A percentile compares a stretch with the other conserved stretches of the same genome.
Conservation (phyloP, 805 yeast species). For the Candida oleophila region DNA sequence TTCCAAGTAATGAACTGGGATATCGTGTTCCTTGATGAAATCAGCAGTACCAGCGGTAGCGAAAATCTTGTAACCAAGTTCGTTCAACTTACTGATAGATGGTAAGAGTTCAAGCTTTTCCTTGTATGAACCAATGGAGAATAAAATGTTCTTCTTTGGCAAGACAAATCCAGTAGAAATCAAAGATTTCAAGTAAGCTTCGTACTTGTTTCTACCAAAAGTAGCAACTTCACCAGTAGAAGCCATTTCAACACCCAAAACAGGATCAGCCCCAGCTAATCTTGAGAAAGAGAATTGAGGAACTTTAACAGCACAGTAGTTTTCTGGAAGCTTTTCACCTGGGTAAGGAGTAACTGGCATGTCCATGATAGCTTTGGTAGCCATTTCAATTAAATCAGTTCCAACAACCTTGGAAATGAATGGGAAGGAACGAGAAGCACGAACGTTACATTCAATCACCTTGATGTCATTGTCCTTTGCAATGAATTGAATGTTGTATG, state of each 20-base stretch:
- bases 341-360: constrained; percentile 89
- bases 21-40: constrained; percentile 89
- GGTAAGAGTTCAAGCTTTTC: constrained; percentile 95
- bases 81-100: constrained; percentile 72
- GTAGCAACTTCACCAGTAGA: constrained; percentile 99
- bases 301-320: constrained; percentile 93
- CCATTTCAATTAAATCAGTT: constrained; percentile 94
- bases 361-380: constrained; percentile 93
- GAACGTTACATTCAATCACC: constrained; percentile 97
- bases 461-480: constrained; percentile 94
- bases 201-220: constrained; percentile 93
- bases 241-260: constrained; percentile 98
- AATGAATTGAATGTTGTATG: constrained; percentile 94
- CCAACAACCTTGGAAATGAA: constrained; percentile 97
- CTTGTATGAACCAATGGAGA: constrained; percentile 94
- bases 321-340: constrained; percentile 80
- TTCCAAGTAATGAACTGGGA: constrained; percentile 94
- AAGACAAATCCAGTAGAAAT: constrained; percentile 92
- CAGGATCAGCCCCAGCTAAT: constrained; percentile 96
- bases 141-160: constrained; percentile 90
- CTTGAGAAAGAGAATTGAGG: constrained; percentile 98
- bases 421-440: constrained; percentile 99
- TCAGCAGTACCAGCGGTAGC: constrained; percentile 99
- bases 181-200: constrained; percentile 93
- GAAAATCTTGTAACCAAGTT: constrained; percentile 84